Evolutionary conservation across 345 rosid genomes (phyloP).

Genomic region (Gossypium turneri): DNA sequence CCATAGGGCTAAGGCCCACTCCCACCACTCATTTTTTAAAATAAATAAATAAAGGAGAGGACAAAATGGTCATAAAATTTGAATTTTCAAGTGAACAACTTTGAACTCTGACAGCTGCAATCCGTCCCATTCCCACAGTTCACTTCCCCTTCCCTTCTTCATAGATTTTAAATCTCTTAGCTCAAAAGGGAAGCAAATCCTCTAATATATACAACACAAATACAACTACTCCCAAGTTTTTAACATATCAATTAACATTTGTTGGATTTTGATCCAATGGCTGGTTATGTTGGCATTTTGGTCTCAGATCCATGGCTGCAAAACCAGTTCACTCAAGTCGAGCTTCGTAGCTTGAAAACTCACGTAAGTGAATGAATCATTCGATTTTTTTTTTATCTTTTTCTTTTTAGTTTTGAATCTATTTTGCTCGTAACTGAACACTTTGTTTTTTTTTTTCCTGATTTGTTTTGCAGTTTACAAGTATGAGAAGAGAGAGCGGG

Average conservation of each 20-base stretch:
- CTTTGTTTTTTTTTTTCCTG: neutral
- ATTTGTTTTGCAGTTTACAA: conserved; percentile 50
- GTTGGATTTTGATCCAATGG: conserved; percentile 34
- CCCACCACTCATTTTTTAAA: neutral
- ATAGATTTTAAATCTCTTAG: conserved; percentile 1
- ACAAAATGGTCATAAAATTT: conserved; percentile 36
- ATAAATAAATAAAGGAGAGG: conserved; percentile 16
- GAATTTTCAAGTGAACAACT: conserved; percentile 33
- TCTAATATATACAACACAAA: too few species aligned
- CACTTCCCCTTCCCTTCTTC: neutral
- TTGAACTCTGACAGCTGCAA: conserved; percentile 40
- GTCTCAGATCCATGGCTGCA: conserved; percentile 98
- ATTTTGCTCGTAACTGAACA: neutral
- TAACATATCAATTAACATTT: neutral
- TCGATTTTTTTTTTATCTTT: neutral
- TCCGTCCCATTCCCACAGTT: conserved; percentile 37
- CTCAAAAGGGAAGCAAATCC: neutral
- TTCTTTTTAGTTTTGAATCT: neutral
- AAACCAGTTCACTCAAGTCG: conserved; percentile 98
- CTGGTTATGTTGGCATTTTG: conserved; percentile 82
- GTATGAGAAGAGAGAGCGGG: conserved; percentile 91
- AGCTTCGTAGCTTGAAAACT: conserved; percentile 92
- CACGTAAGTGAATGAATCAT: conserved; percentile 41
- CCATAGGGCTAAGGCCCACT: neutral
- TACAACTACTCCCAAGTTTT: too few species aligned